Base-by-base conservation (phyloP, 2,329 filamentous ascomycete species). In the Fusarium sulawesiense region DNA sequence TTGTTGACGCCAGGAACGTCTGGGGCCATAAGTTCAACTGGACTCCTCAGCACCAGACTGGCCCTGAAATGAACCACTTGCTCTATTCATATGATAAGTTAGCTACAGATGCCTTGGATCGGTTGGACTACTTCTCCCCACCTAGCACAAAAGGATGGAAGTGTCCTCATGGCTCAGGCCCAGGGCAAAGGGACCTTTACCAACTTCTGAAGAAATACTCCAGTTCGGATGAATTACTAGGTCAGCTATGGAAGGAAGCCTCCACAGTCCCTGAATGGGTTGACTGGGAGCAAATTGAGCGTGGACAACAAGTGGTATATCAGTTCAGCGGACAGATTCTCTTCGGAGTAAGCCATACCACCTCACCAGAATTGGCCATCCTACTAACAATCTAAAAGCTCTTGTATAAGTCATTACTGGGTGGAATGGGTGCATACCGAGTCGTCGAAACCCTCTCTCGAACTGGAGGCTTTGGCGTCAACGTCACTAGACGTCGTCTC, bases 251-350 rank as follows among this genome's bases (percentile, higher is more conserved):
- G 92, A 77, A 79, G 1, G 84, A 93, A 74, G 83, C 92, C 59
- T 90, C 88, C 60, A 89, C 85, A 0, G 79, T 93, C 6, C 92
- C 92, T 0, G 83, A 86, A 1, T 94, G 92, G 91, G 92, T 94
- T 4, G 88, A 94, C 76, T 94, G 91, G 92, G 86, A 86, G 3
- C 91, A 93, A 75, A 90, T 95, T 59, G 83, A 85, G 63, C 84
- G 92, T 73, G 92, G 92, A 0, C 92, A 95, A 76, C 87, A 92
- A 71, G 87, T 93, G 1, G 93, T 94, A 75, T 94, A 93, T 77
- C 87, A 92, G 37, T 94, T 94, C 77, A 91, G 88, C 20, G 89
- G 88, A 0, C 87, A 91, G 1, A 86, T 87, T 23, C 78, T 93
- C 21, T 91, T 89, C 10, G 88, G 82, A 12, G 83, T 84, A 75